Base-by-base conservation (phyloP, 495 filamentous ascomycete species). In the Neurospora sp. region DNA sequence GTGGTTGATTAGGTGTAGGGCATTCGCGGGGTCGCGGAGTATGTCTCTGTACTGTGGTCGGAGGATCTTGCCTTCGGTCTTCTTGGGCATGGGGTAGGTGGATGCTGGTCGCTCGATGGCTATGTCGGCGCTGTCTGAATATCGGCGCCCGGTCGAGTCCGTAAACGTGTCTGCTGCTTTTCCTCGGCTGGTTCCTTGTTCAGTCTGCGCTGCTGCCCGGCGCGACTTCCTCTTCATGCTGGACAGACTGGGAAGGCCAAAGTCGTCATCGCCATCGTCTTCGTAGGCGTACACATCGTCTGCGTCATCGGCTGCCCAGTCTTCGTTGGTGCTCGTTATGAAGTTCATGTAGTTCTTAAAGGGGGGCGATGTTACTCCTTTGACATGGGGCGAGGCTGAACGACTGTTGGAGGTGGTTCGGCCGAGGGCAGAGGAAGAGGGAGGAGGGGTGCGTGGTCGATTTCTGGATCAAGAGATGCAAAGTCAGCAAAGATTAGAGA, bases 41-140 rank as follows among this genome's bases (percentile, higher is more conserved):
- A 99, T 94, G 66, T 98, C 96, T 81, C 98, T 97, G 77, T 98
- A 98, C 80, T 99, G 96, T 68, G 96, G 96, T 44, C 96, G 90
- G 18, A 99, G 85, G 48, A 98, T 98, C 82, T 99, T 98, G 9
- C 92, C 95, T 78, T 97, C 95, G 73, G 84, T 89, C 80, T 93
- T 95, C 77, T 94, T 94, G 10, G 95, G 88, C 73, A 89, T 90
- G 8, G 96, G 96, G 80, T 98, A 99, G 72, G 88, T 88, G 10
- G 94, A 91, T n/a, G 91, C 83, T n/a, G 91, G 92, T 72, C 94
- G 87, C 84, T 96, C 93, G 79, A 95, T 92, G 20, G 94, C 93
- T 79, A 98, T 97, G 79, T 98, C 94, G 40, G 91, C 90, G 80
- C 92, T 96, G 78, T 97, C 89, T 61, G 93, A 90, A 70, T 85